A percentile compares a stretch with the other conserved stretches of the same genome.
Conservation (phyloP, 768 basidiomycete genomes). For the Saitozyma sp. region DNA sequence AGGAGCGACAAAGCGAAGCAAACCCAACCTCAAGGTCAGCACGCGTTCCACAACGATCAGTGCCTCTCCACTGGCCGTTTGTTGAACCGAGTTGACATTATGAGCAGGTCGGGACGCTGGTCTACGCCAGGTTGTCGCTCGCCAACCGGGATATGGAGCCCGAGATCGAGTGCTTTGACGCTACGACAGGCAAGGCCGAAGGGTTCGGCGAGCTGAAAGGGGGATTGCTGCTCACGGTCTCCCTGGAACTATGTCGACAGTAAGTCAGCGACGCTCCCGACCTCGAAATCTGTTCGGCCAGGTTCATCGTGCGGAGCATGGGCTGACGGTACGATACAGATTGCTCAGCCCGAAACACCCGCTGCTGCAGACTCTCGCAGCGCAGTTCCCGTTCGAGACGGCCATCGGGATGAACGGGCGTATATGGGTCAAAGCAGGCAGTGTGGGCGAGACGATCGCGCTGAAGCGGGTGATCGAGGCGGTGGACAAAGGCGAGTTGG, state of each 20-base stretch:
- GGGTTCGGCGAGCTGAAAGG: constrained; percentile 92
- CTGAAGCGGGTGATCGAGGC: constrained; percentile 76
- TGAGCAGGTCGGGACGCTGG: constrained; percentile 76
- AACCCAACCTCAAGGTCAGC: constrained; percentile 83
- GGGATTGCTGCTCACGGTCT: constrained; percentile 78
- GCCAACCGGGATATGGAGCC: constrained; percentile 99
- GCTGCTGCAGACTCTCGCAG: constrained; percentile 75
- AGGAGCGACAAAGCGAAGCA: constrained; percentile 89
- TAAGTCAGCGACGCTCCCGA: constrained; percentile 54
- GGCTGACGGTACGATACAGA: constrained; percentile 53
- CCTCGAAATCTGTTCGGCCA: background rate
- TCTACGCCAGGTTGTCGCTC: constrained; percentile 88
- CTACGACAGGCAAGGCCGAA: constrained; percentile 84
- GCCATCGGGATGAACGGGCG: constrained; percentile 90
- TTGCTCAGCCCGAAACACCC: constrained; percentile 79
- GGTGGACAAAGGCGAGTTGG: constrained; percentile 58
- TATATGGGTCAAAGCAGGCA: constrained; percentile 81
- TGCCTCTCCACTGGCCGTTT: background rate
- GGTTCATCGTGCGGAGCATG: background rate
- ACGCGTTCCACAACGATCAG: background rate
- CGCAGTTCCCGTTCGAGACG: constrained; percentile 78
- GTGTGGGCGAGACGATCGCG: constrained; percentile 71
- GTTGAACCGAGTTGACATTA: background rate
- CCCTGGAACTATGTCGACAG: constrained; percentile 82
- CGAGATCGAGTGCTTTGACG: constrained; percentile 93